Conservation (phyloP, 495 filamentous ascomycete species). For the Podospora australis region DNA sequence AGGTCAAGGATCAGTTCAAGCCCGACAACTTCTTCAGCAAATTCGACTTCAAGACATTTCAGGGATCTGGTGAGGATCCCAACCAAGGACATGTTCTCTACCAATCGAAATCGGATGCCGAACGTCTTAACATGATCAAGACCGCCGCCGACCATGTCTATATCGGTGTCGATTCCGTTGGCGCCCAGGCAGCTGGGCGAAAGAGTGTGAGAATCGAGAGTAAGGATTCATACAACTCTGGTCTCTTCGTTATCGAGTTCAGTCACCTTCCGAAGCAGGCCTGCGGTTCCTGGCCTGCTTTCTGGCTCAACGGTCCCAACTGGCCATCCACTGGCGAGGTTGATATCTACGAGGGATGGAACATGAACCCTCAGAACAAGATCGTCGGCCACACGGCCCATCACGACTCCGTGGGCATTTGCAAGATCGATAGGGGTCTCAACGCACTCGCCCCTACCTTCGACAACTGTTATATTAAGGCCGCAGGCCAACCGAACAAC, state of each 20-base stretch:
- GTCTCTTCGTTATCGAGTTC: conserved; percentile 66
- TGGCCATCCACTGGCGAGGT: conserved; percentile 82
- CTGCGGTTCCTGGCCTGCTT: conserved; percentile 58
- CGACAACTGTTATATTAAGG: conserved; percentile 49
- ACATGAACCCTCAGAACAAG: conserved; percentile 53
- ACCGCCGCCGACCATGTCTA: conserved; percentile 37
- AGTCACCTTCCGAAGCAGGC: conserved; percentile 58
- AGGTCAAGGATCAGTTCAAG: conserved; percentile 41
- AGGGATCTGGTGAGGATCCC: conserved; percentile 42
- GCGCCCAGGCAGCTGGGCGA: conserved; percentile 42
- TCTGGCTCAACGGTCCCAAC: conserved; percentile 65
- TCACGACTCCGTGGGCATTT: conserved; percentile 52
- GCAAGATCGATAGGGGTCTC: conserved; percentile 40
- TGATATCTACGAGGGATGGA: conserved; percentile 85
- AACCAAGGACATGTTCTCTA: conserved; percentile 64
- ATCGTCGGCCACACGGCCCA: conserved; percentile 67
- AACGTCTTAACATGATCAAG: conserved; percentile 47
- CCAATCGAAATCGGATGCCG: conserved; percentile 45
- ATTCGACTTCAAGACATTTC: conserved; percentile 38
- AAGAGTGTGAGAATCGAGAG: conserved; percentile 62
- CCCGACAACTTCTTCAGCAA: conserved; percentile 47
- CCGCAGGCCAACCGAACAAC: conserved; percentile 21
- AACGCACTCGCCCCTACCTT: conserved; percentile 45
- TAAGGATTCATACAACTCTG: conserved; percentile 56
- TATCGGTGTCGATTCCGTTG: conserved; percentile 41